Conservation (phyloP, 2,329 filamentous ascomycete species). For the Aspergillus novofumigatus region DNA sequence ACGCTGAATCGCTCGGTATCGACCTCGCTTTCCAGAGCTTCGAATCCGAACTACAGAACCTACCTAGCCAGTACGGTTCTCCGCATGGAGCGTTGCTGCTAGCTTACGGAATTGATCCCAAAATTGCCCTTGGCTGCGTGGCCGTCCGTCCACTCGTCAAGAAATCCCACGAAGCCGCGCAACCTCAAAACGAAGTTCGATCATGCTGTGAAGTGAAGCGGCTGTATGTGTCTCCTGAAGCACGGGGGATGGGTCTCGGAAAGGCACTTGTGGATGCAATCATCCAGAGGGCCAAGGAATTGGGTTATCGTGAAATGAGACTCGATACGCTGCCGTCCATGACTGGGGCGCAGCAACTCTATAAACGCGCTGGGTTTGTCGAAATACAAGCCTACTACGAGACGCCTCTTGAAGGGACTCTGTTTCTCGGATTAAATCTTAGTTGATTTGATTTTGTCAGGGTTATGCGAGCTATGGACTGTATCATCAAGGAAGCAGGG, state of each 20-base stretch:
- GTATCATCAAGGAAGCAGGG: background rate
- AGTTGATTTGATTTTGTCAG: background rate
- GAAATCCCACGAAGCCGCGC: background rate
- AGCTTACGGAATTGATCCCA: slow-evolving; percentile 29
- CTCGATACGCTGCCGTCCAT: slow-evolving; percentile 55
- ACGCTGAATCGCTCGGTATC: slow-evolving; percentile 45
- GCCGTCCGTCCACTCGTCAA: slow-evolving; percentile 37
- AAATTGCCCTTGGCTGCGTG: slow-evolving; percentile 45
- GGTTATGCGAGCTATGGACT: background rate
- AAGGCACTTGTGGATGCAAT: slow-evolving; percentile 44
- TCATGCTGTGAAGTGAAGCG: slow-evolving; percentile 54
- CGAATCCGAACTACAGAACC: slow-evolving; percentile 46
- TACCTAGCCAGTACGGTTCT: slow-evolving; percentile 53
- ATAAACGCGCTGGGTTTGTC: slow-evolving; percentile 49
- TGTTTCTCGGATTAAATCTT: slow-evolving; percentile 45
- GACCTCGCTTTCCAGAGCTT: slow-evolving; percentile 58
- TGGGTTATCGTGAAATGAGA: slow-evolving; percentile 51
- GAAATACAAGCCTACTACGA: slow-evolving; percentile 53
- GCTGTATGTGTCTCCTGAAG: slow-evolving; percentile 48
- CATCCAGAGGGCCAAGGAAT: slow-evolving; percentile 41
- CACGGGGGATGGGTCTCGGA: slow-evolving; percentile 49
- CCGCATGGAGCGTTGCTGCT: slow-evolving; percentile 46
- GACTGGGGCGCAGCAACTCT: slow-evolving; percentile 48
- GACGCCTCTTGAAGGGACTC: slow-evolving; percentile 50
- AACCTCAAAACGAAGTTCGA: slow-evolving; percentile 15